phyloP scores from a whole-genome alignment of 495 filamentous ascomycete species.

The Podospora pseudoanserina region DNA sequence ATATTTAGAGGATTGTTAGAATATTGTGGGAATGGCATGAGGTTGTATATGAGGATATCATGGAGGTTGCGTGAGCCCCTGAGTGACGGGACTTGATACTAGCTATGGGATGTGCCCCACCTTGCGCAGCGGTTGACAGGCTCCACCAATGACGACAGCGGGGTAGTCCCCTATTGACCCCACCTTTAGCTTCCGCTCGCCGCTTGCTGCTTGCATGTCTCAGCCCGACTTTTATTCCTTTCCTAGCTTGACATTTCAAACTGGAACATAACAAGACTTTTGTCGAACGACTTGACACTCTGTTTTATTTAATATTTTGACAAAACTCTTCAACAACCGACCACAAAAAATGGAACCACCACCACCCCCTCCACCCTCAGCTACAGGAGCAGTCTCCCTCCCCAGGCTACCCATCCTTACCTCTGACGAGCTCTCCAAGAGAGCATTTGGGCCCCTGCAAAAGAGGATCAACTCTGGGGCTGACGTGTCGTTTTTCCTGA shows the following conservation, averaged over 20 bases:
- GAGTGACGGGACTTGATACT: no score
- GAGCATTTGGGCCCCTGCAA: constrained; percentile 50
- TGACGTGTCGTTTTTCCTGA: constrained; percentile 73
- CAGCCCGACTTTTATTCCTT: not conserved
- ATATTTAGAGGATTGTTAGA: not conserved
- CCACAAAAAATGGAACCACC: constrained; percentile 2
- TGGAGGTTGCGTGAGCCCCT: not conserved
- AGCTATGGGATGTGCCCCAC: no score
- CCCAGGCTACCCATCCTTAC: constrained; percentile 34
- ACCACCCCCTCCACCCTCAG: not conserved
- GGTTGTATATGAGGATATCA: not conserved
- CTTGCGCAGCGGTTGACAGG: not conserved
- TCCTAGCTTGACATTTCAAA: not conserved
- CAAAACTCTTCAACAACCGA: no score
- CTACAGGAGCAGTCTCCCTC: constrained; percentile 15
- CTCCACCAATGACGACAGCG: constrained; percentile 22
- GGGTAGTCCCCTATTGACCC: constrained; percentile 5
- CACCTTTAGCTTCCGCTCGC: not conserved
- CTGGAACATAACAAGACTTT: not conserved
- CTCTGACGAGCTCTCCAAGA: constrained; percentile 23
- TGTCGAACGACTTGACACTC: no score
- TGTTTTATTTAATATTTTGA: no score
- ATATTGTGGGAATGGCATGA: not conserved
- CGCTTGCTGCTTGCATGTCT: not conserved
- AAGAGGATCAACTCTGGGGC: constrained; percentile 80